Evolutionary conservation across 768 basidiomycete genomes (phyloP).

Genomic region (Leccinum subtestaceum): DNA sequence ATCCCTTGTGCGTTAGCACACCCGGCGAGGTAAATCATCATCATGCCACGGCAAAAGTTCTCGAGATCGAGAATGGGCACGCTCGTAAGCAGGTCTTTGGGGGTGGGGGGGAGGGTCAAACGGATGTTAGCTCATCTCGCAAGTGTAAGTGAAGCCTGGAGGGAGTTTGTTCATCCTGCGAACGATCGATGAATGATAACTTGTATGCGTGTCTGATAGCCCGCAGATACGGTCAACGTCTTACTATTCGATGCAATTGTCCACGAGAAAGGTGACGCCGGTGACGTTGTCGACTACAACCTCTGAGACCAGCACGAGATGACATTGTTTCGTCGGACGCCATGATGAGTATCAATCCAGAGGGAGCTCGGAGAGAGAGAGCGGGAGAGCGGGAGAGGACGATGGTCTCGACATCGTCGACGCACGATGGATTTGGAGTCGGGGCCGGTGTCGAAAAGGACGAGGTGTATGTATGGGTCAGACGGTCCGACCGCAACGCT

Average conservation of each 20-base stretch:
- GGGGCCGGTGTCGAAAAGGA: constrained; percentile 83
- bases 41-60: constrained; percentile 59
- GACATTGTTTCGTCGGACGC: background rate
- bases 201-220: background rate
- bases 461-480: constrained; percentile 25
- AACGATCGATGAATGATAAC: background rate
- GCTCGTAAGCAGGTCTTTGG: constrained; percentile 43
- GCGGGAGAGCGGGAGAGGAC: constrained; percentile 44
- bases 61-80: constrained; percentile 71
- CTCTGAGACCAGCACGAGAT: constrained; percentile 20
- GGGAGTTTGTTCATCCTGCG: constrained; percentile 77
- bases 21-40: too few species aligned
- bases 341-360: background rate
- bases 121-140: constrained; percentile 66
- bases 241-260: constrained; percentile 82
- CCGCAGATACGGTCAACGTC: background rate
- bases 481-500: background rate
- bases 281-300: constrained; percentile 37
- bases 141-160: constrained; percentile 67
- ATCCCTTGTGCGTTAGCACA: background rate
- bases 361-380: too few species aligned
- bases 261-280: constrained; percentile 64
- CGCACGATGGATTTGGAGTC: constrained; percentile 66
- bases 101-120: constrained; percentile 37
- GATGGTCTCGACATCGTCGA: constrained; percentile 55